These are phyloP conservation scores for Blastocystis sp. DNA, from an alignment of 352 stramenopile genomes.

Conservation along the genomic window DNA sequence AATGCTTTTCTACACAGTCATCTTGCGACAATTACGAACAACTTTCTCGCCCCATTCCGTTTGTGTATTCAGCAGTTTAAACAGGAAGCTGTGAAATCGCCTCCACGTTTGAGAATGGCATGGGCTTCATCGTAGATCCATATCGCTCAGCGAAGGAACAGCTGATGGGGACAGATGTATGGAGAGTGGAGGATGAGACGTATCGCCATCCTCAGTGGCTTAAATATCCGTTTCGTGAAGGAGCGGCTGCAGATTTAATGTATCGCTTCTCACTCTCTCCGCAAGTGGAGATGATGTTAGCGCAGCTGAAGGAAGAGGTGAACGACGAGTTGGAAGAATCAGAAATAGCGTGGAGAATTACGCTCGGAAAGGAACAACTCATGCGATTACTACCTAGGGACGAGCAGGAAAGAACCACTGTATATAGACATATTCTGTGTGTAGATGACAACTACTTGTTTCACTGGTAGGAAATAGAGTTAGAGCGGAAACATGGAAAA, in stretches of 20 bases:
- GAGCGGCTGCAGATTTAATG: not conserved
- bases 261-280: not conserved
- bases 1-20: not conserved
- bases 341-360: not conserved
- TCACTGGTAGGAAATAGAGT: not conserved
- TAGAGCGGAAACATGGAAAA: not conserved
- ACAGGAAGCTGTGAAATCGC: not conserved
- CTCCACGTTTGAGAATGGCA: not conserved
- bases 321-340: not conserved
- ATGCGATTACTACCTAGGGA: not conserved
- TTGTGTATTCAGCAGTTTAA: not conserved
- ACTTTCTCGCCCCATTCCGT: not conserved
- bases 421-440: not conserved
- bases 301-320: not conserved
- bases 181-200: not conserved
- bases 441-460: not conserved
- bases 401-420: not conserved
- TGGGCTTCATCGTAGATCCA: not conserved
- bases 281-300: not conserved
- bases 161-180: not conserved
- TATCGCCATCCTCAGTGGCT: not conserved
- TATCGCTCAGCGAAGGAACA: not conserved
- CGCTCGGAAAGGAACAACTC: not conserved
- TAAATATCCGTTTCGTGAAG: constrained; percentile 13
- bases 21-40: not conserved